A percentile compares a stretch with the other conserved stretches of the same genome.
phyloP scores from a whole-genome alignment of 2,329 filamentous ascomycete genomes.

The Ascocoryne sarcoides region DNA sequence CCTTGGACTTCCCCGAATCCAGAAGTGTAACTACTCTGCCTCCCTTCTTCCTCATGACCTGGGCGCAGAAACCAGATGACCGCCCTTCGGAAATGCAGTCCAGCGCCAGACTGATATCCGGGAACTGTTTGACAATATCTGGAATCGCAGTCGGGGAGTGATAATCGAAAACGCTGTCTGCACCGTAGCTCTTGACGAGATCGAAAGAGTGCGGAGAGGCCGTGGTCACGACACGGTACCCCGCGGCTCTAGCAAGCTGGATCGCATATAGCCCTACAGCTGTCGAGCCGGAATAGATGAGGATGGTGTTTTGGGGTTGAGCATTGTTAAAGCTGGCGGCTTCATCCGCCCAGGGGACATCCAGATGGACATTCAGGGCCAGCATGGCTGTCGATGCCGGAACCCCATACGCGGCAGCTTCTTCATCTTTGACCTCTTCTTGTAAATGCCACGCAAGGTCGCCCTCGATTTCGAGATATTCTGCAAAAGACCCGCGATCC shows the following conservation, averaged over 20 bases:
- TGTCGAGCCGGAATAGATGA: constrained; percentile 26
- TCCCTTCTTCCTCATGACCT: constrained; percentile 31
- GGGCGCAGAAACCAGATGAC: constrained; percentile 30
- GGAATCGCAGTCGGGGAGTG: constrained; percentile 4
- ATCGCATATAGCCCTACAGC: constrained; percentile 29
- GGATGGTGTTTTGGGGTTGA: constrained; percentile 18
- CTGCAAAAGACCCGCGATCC: constrained; percentile 23
- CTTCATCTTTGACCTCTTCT: constrained; percentile 21
- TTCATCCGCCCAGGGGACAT: too few relatives aligned
- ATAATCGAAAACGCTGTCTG: constrained; percentile 35
- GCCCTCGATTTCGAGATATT: constrained; percentile 20
- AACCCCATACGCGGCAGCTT: constrained; percentile 26
- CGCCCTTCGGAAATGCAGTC: constrained; percentile 39
- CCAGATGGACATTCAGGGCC: too few relatives aligned
- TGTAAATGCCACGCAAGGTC: constrained; percentile 20
- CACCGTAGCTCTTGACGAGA: constrained; percentile 32
- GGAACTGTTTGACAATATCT: constrained; percentile 12
- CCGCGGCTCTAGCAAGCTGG: constrained; percentile 34
- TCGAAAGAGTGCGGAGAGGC: constrained; percentile 28
- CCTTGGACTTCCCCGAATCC: constrained; percentile 27
- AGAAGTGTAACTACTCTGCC: constrained; percentile 36
- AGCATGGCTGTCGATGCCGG: constrained; percentile 24
- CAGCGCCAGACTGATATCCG: constrained; percentile 37
- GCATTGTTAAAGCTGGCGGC: constrained; percentile 17
- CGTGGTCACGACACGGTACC: constrained; percentile 33